A percentile compares a stretch with the other conserved stretches of the same genome.
Evolutionary conservation across 192 early-diverging fungal species (phyloP).

Genomic region (Cladochytrium replicatum): DNA sequence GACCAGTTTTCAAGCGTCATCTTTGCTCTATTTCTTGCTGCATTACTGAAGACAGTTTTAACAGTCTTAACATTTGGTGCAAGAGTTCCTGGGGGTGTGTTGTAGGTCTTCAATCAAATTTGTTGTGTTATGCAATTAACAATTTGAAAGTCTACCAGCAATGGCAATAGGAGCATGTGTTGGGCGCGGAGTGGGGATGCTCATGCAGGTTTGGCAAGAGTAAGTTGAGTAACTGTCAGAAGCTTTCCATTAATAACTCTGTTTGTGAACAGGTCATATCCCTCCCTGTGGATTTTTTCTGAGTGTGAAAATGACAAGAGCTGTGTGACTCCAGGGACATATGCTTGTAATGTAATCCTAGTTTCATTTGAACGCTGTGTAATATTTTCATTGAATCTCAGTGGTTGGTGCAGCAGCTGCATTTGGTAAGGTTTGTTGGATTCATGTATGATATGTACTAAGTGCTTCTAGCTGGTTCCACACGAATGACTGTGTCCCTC

Average conservation of each 20-base stretch:
- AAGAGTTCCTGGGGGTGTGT: conserved; percentile 39
- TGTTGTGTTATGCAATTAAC: conserved; percentile 50
- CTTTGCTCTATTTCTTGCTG: conserved; percentile 25
- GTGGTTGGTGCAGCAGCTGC: conserved; percentile 32
- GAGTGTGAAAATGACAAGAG: conserved; percentile 64
- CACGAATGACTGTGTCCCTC: conserved; percentile 65
- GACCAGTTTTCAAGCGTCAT: conserved; percentile 2
- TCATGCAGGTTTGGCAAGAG: conserved; percentile 58
- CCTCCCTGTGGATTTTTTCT: conserved; percentile 55
- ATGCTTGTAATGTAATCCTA: conserved; percentile 82
- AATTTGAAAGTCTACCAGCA: conserved; percentile 82
- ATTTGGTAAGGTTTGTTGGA: conserved; percentile 13
- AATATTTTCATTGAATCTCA: too few species aligned
- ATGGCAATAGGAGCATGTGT: conserved; percentile 90
- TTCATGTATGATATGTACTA: conserved; percentile 7
- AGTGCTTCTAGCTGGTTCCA: conserved; percentile 76
- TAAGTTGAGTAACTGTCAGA: conserved; percentile 1
- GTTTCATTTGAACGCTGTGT: too few species aligned
- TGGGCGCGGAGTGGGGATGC: conserved; percentile 80
- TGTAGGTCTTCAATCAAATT: conserved; percentile 18
- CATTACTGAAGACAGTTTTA: conserved; percentile 32
- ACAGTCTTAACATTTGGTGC: conserved; percentile 45
- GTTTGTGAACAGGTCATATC: conserved; percentile 24
- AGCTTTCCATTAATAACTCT: conserved; percentile 4
- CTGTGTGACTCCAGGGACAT: conserved; percentile 91